A percentile compares a stretch with the other conserved stretches of the same genome.
Evolutionary conservation across 352 stramenopile genomes (phyloP).

Genomic region (Globisporangium emineosum): DNA sequence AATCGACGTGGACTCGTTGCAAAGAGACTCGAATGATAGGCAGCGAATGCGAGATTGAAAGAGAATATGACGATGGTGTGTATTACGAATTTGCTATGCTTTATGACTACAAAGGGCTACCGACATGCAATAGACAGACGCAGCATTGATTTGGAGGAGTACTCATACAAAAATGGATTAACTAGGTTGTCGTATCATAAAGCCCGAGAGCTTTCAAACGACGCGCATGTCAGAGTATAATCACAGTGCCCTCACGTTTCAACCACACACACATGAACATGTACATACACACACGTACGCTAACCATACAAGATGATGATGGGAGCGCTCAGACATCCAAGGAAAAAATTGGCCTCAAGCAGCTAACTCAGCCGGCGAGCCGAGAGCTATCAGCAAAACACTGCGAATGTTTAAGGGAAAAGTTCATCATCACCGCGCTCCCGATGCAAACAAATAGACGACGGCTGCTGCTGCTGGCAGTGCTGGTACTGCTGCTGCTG

Average conservation of each 20-base stretch:
- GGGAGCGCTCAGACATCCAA: slow-evolving; percentile 45
- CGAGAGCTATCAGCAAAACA: slow-evolving; percentile 30
- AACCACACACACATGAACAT: not conserved
- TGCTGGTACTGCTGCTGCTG: not conserved
- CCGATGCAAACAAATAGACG: not conserved
- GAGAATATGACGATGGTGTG: slow-evolving; percentile 3
- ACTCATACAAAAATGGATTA: slow-evolving; percentile 83
- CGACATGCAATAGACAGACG: not conserved
- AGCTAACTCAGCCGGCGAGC: slow-evolving; percentile 59
- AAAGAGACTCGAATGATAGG: not conserved
- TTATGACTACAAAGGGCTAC: not conserved
- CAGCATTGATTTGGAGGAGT: slow-evolving; percentile 14
- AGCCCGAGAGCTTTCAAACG: slow-evolving; percentile 61
- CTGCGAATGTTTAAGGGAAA: slow-evolving; percentile 85
- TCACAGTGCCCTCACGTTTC: slow-evolving; percentile 37
- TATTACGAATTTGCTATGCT: slow-evolving; percentile 1
- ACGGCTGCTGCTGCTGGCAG: not conserved
- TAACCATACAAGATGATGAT: slow-evolving; percentile 1
- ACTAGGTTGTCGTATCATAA: slow-evolving; percentile 82
- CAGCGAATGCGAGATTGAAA: not conserved
- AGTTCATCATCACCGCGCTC: slow-evolving; percentile 74
- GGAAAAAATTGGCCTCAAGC: slow-evolving; percentile 55
- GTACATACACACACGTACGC: slow-evolving; percentile 10
- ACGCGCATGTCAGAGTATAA: slow-evolving; percentile 79
- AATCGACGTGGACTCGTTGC: not conserved